Evolutionary conservation across 495 filamentous ascomycete species (phyloP), one percentile per base, ranked within the genome.

Genomic region (Staphylotrichum longicolle): DNA sequence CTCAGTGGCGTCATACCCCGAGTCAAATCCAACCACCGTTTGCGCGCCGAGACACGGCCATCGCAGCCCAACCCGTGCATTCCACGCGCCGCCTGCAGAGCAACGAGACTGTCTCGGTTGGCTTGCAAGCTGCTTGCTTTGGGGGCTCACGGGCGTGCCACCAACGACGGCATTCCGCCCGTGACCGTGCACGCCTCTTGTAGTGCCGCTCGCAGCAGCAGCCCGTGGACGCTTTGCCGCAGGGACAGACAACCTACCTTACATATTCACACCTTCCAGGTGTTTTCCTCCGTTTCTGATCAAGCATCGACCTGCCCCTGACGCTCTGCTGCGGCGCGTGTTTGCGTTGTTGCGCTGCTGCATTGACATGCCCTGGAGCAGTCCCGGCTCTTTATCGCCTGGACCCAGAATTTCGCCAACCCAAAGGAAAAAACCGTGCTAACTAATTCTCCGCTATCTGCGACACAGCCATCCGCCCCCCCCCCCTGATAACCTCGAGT

Each of bases 361-460:
- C 7, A 2, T 45, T 20, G 10, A 20, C 15, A 11, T 47, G 54
- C 54, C 9, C 7, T 33, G 37, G 27, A 50, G 32, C 58, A 46
- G 60, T 64, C 63, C 70, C 68, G 68, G 66, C 53, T 69, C 63
- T 68, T 72, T 73, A 64, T 71, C 70, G 70, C 68, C 57, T 34
- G 42, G 62, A 37, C 59, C 64, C 63, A 57, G 49, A 60, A 63
- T 57, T 60, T 66, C 41, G 47, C 58, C 50, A 42, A 48, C 41
- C 49, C 52, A 47, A 59, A 45, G 6, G 6, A 39, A 55, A 66
- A 69, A 59, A 47, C 49, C 56, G 42, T 65, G 66, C 68, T 67
- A 65, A 71, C 68, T 67, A 65, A 71, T 60, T 62, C 59, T 67
- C 62, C 62, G 69, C 67, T 69, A 63, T 68, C 63, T 68, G 54